These are phyloP conservation scores for Litsea cubeba DNA, from an alignment of 164 flowering plant genomes.

Conservation along the genomic window DNA sequence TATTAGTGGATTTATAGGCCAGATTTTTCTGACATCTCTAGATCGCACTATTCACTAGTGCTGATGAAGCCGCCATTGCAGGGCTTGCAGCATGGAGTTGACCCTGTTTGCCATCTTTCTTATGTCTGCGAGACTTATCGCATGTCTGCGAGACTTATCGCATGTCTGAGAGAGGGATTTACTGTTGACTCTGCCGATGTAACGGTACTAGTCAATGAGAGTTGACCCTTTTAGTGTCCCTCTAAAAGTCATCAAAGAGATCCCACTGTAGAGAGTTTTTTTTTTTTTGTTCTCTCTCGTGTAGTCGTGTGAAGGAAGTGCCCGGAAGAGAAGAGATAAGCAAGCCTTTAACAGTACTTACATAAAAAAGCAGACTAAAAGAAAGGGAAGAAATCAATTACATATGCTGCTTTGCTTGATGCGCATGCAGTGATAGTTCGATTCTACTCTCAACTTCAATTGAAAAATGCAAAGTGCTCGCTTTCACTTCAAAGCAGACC, in stretches of 20 bases:
- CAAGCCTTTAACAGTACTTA: background rate
- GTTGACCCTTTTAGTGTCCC: background rate
- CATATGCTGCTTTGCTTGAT: conserved; percentile 3
- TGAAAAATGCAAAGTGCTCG: conserved; percentile 4
- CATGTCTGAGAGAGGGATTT: background rate
- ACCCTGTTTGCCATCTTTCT: too few relatives aligned
- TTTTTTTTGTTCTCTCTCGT: too few relatives aligned
- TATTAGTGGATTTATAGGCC: too few relatives aligned
- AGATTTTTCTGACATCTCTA: too few relatives aligned
- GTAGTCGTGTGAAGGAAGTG: too few relatives aligned
- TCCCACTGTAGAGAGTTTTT: too few relatives aligned
- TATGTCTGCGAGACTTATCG: too few relatives aligned
- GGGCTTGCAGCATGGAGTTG: too few relatives aligned
- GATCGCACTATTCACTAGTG: too few relatives aligned
- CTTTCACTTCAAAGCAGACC: background rate
- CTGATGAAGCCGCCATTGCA: too few relatives aligned
- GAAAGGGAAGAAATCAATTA: background rate
- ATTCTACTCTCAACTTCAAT: background rate
- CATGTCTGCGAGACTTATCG: background rate
- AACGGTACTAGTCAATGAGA: background rate
- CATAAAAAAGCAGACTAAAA: background rate
- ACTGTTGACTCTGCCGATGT: background rate
- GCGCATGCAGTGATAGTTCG: conserved; percentile 6
- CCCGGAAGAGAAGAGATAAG: conserved; percentile 1
- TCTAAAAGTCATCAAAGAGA: too few relatives aligned